Conservation (phyloP, 2,329 filamentous ascomycete genomes). For the Chaetomium sp. region DNA sequence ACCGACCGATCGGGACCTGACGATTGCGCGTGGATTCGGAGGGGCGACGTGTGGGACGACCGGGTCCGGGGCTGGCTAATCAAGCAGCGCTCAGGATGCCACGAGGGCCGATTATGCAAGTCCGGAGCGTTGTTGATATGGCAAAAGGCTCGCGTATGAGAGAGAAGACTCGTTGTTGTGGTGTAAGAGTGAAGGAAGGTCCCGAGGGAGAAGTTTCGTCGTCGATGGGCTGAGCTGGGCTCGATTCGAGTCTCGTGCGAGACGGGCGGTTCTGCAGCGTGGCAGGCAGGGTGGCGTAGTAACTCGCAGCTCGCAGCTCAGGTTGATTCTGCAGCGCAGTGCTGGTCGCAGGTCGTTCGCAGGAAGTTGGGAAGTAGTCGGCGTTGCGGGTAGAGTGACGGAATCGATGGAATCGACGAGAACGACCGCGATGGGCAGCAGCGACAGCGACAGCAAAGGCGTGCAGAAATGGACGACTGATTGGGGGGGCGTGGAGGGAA, state of each 20-base stretch:
- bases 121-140: conserved; percentile 8
- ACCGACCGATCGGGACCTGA: conserved; percentile 17
- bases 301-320: conserved; percentile 16
- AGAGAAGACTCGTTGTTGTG: conserved; percentile 5
- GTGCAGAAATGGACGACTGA: conserved; percentile 24
- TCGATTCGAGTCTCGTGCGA: background rate
- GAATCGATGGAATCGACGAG: background rate
- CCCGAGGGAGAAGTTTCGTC: background rate
- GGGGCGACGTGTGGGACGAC: conserved; percentile 13
- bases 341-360: conserved; percentile 12
- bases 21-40: conserved; percentile 8
- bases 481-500: conserved; percentile 11
- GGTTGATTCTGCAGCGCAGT: conserved; percentile 16
- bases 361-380: background rate
- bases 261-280: background rate
- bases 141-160: background rate
- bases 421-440: conserved; percentile 8
- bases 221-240: conserved; percentile 11
- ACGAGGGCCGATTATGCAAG: conserved; percentile 7
- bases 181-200: conserved; percentile 1
- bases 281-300: conserved; percentile 7
- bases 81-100: conserved; percentile 12
- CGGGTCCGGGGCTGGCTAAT: conserved; percentile 16
- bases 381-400: conserved; percentile 3
- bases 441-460: conserved; percentile 18